phyloP scores from a whole-genome alignment of 2,329 filamentous ascomycete species.

The Penicillium brasilianum region DNA sequence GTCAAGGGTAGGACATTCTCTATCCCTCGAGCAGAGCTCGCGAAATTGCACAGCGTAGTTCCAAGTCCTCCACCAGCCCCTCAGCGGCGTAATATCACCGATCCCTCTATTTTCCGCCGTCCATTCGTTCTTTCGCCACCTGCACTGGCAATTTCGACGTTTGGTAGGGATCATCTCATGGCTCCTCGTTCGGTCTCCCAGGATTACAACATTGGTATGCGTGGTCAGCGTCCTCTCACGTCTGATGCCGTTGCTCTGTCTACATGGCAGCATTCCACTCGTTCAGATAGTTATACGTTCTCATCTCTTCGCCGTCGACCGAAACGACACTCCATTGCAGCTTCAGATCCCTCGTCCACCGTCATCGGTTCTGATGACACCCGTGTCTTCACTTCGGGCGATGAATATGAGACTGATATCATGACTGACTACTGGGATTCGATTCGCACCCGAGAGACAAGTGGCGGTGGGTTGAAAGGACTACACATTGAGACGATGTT shows the following conservation, averaged over 20 bases:
- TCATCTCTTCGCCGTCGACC: slow-evolving; percentile 45
- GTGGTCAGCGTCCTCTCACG: slow-evolving; percentile 31
- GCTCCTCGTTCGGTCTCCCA: slow-evolving; percentile 33
- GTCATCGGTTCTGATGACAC: slow-evolving; percentile 66
- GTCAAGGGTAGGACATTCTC: slow-evolving; percentile 40
- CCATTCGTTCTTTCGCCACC: slow-evolving; percentile 40
- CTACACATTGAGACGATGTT: slow-evolving; percentile 68
- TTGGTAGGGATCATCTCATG: slow-evolving; percentile 20
- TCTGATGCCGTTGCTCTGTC: slow-evolving; percentile 37
- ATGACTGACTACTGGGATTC: slow-evolving; percentile 69
- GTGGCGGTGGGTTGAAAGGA: slow-evolving; percentile 58
- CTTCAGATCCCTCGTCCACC: slow-evolving; percentile 65
- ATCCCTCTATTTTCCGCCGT: slow-evolving; percentile 45
- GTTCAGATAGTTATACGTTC: slow-evolving; percentile 26
- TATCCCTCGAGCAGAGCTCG: slow-evolving; percentile 33
- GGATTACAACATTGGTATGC: slow-evolving; percentile 32
- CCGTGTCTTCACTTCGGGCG: slow-evolving; percentile 60
- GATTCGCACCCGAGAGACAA: slow-evolving; percentile 63
- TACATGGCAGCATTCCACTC: slow-evolving; percentile 33
- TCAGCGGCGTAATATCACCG: slow-evolving; percentile 48
- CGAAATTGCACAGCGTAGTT: slow-evolving; percentile 35
- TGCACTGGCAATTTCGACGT: slow-evolving; percentile 24
- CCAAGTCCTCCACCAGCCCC: slow-evolving; percentile 30
- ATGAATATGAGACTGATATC: slow-evolving; percentile 66
- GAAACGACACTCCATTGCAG: slow-evolving; percentile 60